Evolutionary conservation across 2,329 filamentous ascomycete genomes (phyloP), one percentile per base, ranked within the genome.

Genomic region (Penicillium sp.): DNA sequence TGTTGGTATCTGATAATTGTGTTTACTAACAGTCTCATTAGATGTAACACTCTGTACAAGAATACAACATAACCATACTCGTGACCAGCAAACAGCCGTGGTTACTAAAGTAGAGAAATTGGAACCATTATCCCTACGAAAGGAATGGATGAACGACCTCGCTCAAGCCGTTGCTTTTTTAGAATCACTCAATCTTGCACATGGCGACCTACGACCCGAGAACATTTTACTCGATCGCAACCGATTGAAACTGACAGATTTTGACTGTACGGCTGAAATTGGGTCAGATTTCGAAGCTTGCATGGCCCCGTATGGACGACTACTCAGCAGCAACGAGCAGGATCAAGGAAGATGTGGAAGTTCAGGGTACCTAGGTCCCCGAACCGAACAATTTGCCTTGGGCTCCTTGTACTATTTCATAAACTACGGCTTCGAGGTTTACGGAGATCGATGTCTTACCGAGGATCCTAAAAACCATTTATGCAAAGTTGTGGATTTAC

Each of bases 331-430:
- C 2, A 53, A 56, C 7, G 56, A 64, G 41, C 0, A 27, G 9
- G 52, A 61, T 14, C 38, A 63, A 40, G 59, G 60, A 40, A 2
- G 12, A 45, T 11, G 25, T 49, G 59, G 59, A 46, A 56, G 41
- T 45, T 43, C 38, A 3, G 57, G 63, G 12, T 55, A 60, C 10
- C 37, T 67, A 16, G 55, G 62, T 9, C 52, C 64, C 55, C 56
- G 63, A 44, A 67, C 63, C 38, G 63, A 67, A 33, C 60, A 65
- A 33, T 68, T 68, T n/a, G 61, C 64, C 9, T 55, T 68, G 2
- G 63, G 63, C 35, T 67, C 62, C 3, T 49, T 68, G 59, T 33
- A 14, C 30, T 33, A 33, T n/a, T 6, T 33, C 12, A 33, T 33
- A 14, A 33, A 14, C 13, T 33, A 33, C 13, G 30, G 30, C 30